phyloP scores from a whole-genome alignment of 2,329 filamentous ascomycete species.

The Penicillium sp. region DNA sequence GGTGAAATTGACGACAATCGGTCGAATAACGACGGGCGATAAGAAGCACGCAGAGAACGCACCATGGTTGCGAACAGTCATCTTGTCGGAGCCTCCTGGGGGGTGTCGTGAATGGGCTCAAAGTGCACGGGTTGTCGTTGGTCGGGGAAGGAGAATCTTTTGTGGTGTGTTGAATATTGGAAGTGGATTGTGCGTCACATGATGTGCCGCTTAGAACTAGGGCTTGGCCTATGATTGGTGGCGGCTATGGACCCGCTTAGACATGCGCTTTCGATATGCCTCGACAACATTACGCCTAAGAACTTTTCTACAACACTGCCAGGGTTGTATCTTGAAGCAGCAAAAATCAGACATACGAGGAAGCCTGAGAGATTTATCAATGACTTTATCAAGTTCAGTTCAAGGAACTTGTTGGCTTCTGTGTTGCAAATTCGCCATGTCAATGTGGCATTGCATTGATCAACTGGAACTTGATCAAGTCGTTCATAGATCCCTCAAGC shows the following conservation, averaged over 20 bases:
- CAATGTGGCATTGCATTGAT: too few relatives aligned
- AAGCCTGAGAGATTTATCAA: too few relatives aligned
- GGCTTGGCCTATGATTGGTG: conserved; percentile 5
- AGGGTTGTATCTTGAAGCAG: too few relatives aligned
- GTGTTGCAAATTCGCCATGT: too few relatives aligned
- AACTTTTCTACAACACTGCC: too few relatives aligned
- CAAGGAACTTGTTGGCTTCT: too few relatives aligned
- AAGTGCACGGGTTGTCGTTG: conserved; percentile 25
- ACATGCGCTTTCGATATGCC: neutral
- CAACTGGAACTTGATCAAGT: too few relatives aligned
- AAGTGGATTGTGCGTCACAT: conserved; percentile 26
- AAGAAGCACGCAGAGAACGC: conserved; percentile 5
- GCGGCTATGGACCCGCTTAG: neutral
- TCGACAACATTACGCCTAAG: neutral
- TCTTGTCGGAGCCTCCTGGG: conserved; percentile 22
- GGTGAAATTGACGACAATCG: conserved; percentile 3
- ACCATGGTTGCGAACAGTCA: conserved; percentile 26
- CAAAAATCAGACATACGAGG: too few relatives aligned
- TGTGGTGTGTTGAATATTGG: conserved; percentile 21
- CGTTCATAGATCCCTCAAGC: too few relatives aligned
- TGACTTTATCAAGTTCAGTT: too few relatives aligned
- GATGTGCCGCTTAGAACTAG: conserved; percentile 21
- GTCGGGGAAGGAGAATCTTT: conserved; percentile 21
- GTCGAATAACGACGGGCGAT: conserved; percentile 5
- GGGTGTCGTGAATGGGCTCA: conserved; percentile 22